A percentile compares a stretch with the other conserved stretches of the same genome.
Conservation (phyloP, 1,139 yeast species). For the Blastobotrys arbuscula region DNA sequence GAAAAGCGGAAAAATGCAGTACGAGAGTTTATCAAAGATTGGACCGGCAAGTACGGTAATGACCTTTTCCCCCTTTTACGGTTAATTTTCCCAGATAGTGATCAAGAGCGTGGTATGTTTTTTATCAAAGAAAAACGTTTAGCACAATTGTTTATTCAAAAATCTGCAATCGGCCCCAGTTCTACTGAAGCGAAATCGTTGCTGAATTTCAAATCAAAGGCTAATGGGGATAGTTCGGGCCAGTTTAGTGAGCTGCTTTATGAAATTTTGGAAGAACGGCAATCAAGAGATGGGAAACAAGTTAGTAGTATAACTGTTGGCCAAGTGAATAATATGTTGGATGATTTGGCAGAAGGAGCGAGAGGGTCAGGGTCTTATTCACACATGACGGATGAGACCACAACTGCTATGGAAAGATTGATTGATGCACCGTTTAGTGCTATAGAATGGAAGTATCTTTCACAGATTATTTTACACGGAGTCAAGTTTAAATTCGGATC, state of each 20-base stretch:
- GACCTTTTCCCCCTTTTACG: slow-evolving; percentile 66
- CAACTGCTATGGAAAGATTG: slow-evolving; percentile 42
- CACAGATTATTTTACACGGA: slow-evolving; percentile 55
- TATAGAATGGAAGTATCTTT: slow-evolving; percentile 63
- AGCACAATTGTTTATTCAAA: slow-evolving; percentile 40
- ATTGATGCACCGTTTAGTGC: slow-evolving; percentile 49
- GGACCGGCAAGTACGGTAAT: too few relatives aligned
- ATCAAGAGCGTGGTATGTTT: slow-evolving; percentile 34
- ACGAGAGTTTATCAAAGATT: too few relatives aligned
- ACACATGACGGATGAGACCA: slow-evolving; percentile 13
- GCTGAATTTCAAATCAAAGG: slow-evolving; percentile 30
- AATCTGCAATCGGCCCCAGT: too few relatives aligned
- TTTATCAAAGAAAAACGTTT: slow-evolving; percentile 37
- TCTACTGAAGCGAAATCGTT: slow-evolving; percentile 41
- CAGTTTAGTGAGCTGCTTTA: slow-evolving; percentile 38
- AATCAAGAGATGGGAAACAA: slow-evolving; percentile 30
- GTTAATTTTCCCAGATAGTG: slow-evolving; percentile 41
- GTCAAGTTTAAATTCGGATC: slow-evolving; percentile 52
- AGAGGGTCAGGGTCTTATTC: background rate
- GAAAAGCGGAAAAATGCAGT: background rate
- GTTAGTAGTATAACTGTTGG: slow-evolving; percentile 43
- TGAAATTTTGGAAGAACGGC: slow-evolving; percentile 36
- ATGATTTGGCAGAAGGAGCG: slow-evolving; percentile 37
- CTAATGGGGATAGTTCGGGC: slow-evolving; percentile 34
- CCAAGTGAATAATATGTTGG: slow-evolving; percentile 54